These are phyloP conservation scores for Iberis amara DNA, from an alignment of 441 rosid genomes.

Conservation along the genomic window DNA sequence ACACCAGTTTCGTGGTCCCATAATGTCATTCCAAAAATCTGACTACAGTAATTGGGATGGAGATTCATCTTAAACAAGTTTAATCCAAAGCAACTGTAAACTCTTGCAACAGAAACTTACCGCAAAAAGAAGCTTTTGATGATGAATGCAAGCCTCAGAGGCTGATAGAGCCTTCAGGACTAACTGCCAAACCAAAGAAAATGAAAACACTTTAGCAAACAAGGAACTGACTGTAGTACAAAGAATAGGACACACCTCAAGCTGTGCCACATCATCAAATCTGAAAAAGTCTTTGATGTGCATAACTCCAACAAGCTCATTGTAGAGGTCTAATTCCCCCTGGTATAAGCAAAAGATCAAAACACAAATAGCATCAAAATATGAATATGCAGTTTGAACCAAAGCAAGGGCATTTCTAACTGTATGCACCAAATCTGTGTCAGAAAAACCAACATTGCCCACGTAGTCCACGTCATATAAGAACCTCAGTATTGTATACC, in stretches of 20 bases:
- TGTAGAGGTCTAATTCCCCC: constrained; percentile 53
- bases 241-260: constrained; percentile 41
- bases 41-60: constrained; percentile 21
- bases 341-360: constrained; percentile 5
- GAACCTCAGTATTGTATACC: too few relatives aligned
- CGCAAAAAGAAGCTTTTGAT: constrained; percentile 52
- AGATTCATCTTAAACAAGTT: neutral
- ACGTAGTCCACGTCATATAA: too few relatives aligned
- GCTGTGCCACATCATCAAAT: constrained; percentile 60
- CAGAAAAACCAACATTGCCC: too few relatives aligned
- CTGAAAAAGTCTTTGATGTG: constrained; percentile 40
- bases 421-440: constrained; percentile 43
- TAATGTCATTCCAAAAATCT: constrained; percentile 69
- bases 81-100: neutral
- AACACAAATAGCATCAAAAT: too few relatives aligned
- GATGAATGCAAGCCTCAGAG: constrained; percentile 60
- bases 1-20: constrained; percentile 67
- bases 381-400: constrained; percentile 32
- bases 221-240: neutral
- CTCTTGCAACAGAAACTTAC: constrained; percentile 37
- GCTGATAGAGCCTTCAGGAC: constrained; percentile 59
- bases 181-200: constrained; percentile 36
- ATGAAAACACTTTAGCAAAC: neutral
- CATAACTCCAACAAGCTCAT: constrained; percentile 59
- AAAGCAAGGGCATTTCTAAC: constrained; percentile 53